These are phyloP conservation scores for Vitis rotundifolia DNA, from an alignment of 164 flowering plant species.

Conservation along the genomic window DNA sequence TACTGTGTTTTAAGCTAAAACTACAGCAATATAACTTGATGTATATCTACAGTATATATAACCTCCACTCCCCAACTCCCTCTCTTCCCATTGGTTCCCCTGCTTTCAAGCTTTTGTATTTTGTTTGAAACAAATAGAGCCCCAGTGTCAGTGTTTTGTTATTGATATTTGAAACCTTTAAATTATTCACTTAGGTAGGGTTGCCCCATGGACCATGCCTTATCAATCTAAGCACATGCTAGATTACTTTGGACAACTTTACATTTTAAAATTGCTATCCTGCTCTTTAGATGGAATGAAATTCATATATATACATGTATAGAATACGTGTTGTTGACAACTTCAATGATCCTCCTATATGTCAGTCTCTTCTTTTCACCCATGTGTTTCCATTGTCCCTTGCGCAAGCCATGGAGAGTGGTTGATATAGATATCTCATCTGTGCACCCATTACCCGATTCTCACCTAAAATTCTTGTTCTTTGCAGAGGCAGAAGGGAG, in stretches of 20 bases:
- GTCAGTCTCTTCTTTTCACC: too few relatives aligned
- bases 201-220: neutral
- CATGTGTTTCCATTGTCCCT: too few relatives aligned
- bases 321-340: too few relatives aligned
- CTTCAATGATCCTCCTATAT: too few relatives aligned
- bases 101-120: neutral
- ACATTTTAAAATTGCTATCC: too few relatives aligned
- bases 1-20: neutral
- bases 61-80: too few relatives aligned
- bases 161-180: neutral
- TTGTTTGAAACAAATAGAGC: neutral
- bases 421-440: neutral
- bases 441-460: neutral
- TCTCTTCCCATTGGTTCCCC: too few relatives aligned
- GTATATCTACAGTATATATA: too few relatives aligned
- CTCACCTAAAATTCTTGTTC: neutral
- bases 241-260: neutral
- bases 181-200: neutral
- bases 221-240: neutral
- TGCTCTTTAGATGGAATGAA: too few relatives aligned
- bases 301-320: too few relatives aligned
- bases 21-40: too few relatives aligned
- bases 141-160: neutral
- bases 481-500: constrained; percentile 79
- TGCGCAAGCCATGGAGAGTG: neutral